Percentiles rank a stretch among this genome's conserved stretches.
phyloP scores from a whole-genome alignment of 1,284 basidiomycete species.

The Fomes fomentarius region DNA sequence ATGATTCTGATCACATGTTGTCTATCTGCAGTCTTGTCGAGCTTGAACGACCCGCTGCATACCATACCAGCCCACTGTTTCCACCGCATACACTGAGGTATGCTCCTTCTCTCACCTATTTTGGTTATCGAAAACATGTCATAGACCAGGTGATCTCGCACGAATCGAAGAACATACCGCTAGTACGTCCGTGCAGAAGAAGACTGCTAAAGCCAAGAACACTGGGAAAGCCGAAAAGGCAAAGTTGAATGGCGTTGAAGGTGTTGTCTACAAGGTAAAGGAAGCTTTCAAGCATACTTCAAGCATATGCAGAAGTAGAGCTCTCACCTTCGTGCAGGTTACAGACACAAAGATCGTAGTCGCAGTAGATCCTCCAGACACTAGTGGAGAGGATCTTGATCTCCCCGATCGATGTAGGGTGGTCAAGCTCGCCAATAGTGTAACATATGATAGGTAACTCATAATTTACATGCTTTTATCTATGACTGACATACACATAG shows the following conservation, averaged over 20 bases:
- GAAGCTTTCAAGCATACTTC: too few relatives aligned
- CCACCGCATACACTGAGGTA: constrained; percentile 87
- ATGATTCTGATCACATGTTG: too few relatives aligned
- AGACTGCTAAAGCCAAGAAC: constrained; percentile 50
- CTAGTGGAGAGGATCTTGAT: constrained; percentile 66
- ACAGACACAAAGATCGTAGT: constrained; percentile 78
- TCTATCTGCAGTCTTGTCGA: constrained; percentile 86
- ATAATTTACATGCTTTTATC: too few relatives aligned
- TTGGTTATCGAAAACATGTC: constrained; percentile 5
- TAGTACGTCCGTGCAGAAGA: constrained; percentile 45
- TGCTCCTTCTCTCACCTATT: constrained; percentile 17
- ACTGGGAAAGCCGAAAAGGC: constrained; percentile 38
- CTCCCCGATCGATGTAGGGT: constrained; percentile 84
- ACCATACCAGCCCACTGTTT: constrained; percentile 71
- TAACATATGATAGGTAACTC: constrained; percentile 90
- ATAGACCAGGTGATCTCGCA: constrained; percentile 71
- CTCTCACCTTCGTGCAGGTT: constrained; percentile 50
- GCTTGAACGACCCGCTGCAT: constrained; percentile 82
- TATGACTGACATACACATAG: too few relatives aligned
- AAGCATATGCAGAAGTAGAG: too few relatives aligned
- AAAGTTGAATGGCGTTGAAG: constrained; percentile 50
- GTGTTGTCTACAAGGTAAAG: constrained; percentile 83
- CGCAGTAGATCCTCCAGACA: constrained; percentile 68
- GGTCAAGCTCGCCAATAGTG: constrained; percentile 89
- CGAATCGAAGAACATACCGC: constrained; percentile 75